Evolutionary conservation across 108 stramenopile species (phyloP).

Genomic region (Pseudonitzschia multistriata): DNA sequence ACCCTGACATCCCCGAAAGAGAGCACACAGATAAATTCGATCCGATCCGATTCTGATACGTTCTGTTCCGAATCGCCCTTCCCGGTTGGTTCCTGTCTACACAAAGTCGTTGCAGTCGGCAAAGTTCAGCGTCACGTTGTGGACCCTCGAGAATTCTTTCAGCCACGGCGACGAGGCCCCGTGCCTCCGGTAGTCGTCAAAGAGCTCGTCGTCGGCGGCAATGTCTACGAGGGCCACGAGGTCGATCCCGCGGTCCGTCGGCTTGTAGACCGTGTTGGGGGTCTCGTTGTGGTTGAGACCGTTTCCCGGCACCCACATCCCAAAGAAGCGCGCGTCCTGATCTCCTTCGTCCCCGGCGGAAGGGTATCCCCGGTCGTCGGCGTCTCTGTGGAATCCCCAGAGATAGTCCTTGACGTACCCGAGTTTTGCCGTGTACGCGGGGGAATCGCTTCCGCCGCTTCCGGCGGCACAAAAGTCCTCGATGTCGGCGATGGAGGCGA

Average conservation of each 20-base stretch:
- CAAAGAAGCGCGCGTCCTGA: constrained; percentile 31
- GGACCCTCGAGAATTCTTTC: constrained; percentile 25
- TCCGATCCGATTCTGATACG: too few relatives aligned
- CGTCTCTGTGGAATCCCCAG: constrained; percentile 38
- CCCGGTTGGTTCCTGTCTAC: not conserved
- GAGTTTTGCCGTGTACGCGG: constrained; percentile 1
- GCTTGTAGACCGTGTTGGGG: constrained; percentile 42
- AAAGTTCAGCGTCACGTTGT: constrained; percentile 40
- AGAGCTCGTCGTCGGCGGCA: constrained; percentile 27
- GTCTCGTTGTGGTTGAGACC: constrained; percentile 40
- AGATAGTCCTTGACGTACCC: constrained; percentile 44
- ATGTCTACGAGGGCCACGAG: constrained; percentile 39
- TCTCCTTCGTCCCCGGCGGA: not conserved
- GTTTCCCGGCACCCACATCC: constrained; percentile 52
- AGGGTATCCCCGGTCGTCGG: constrained; percentile 35
- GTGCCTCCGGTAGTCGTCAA: constrained; percentile 45
- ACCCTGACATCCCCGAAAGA: too few relatives aligned
- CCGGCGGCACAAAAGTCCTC: constrained; percentile 29
- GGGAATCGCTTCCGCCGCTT: not conserved
- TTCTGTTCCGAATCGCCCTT: too few relatives aligned
- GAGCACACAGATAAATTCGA: too few relatives aligned
- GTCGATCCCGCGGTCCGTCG: constrained; percentile 30
- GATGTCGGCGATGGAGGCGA: constrained; percentile 32
- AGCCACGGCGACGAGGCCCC: constrained; percentile 35
- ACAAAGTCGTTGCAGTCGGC: constrained; percentile 47